phyloP scores from a whole-genome alignment of 192 early-diverging fungal species.

The Coemansia guatemalensis region DNA sequence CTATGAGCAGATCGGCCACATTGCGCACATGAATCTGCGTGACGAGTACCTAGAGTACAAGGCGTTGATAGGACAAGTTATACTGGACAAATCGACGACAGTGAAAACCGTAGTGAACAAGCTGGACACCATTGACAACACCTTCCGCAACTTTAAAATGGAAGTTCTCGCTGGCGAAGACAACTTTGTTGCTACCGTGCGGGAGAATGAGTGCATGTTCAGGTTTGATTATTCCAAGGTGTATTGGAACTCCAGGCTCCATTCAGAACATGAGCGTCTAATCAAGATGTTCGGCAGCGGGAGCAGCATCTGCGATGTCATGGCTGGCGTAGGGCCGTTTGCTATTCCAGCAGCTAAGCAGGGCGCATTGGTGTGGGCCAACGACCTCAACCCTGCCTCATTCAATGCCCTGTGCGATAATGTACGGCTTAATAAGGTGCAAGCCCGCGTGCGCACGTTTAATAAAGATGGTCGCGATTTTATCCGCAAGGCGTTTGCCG shows the following conservation, averaged over 20 bases:
- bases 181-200: conserved; percentile 82
- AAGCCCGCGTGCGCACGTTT: conserved; percentile 66
- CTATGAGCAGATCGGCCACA: conserved; percentile 87
- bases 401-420: conserved; percentile 81
- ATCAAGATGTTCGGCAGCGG: conserved; percentile 69
- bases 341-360: conserved; percentile 88
- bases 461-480: conserved; percentile 93
- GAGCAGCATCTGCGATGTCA: conserved; percentile 87
- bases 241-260: conserved; percentile 99
- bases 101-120: conserved; percentile 97
- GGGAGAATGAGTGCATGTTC: conserved; percentile 90
- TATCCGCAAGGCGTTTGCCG: conserved; percentile 71
- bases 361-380: conserved; percentile 87
- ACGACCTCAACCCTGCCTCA: conserved; percentile 95
- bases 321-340: conserved; percentile 98
- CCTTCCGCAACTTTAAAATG: conserved; percentile 96
- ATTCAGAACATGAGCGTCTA: conserved; percentile 92
- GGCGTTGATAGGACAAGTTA: conserved; percentile 87
- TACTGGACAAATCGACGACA: conserved; percentile 91
- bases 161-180: conserved; percentile 88
- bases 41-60: conserved; percentile 90
- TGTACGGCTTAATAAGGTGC: conserved; percentile 82
- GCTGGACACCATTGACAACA: conserved; percentile 90
- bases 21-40: conserved; percentile 96
- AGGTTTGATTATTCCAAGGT: conserved; percentile 94